These are phyloP conservation scores for Spergularia bocconei DNA, from an alignment of 148 eudicot species.

Conservation along the genomic window DNA sequence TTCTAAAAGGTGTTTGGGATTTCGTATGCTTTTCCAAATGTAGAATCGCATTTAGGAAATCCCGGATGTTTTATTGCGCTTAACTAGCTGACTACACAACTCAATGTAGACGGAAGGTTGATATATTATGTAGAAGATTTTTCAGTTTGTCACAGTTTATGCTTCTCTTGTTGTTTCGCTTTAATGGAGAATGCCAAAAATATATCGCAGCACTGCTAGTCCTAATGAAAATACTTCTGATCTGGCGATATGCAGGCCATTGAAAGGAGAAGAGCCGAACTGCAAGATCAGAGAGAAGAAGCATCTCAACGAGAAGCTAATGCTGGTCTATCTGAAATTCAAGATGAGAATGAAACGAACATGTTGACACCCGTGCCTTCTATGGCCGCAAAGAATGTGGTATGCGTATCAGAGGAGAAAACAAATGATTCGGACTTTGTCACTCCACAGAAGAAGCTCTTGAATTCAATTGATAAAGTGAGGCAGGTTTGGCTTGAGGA, in stretches of 20 bases:
- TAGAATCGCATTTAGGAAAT: not conserved
- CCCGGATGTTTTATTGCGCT: no score
- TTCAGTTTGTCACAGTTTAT: no score
- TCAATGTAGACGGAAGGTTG: no score
- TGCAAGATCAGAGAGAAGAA: constrained; percentile 10
- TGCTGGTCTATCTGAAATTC: constrained; percentile 32
- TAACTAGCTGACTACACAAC: no score
- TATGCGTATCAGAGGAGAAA: constrained; percentile 32
- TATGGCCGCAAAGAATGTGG: constrained; percentile 30
- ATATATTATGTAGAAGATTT: no score
- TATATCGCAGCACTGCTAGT: not conserved
- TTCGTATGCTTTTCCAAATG: not conserved
- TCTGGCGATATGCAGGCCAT: constrained; percentile 40
- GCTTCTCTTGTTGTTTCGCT: not conserved
- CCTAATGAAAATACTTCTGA: not conserved
- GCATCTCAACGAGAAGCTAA: constrained; percentile 12
- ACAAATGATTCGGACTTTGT: constrained; percentile 30
- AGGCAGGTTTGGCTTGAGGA: constrained; percentile 65
- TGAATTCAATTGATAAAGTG: constrained; percentile 70
- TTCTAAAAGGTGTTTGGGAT: not conserved
- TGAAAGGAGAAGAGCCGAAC: constrained; percentile 55
- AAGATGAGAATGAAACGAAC: constrained; percentile 32
- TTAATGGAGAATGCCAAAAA: no score
- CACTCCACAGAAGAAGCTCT: constrained; percentile 31
- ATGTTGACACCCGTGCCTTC: constrained; percentile 30